A percentile compares a stretch with the other conserved stretches of the same genome.
Conservation (phyloP, 176 grass and related monocot species). For the Oryza nivara region DNA sequence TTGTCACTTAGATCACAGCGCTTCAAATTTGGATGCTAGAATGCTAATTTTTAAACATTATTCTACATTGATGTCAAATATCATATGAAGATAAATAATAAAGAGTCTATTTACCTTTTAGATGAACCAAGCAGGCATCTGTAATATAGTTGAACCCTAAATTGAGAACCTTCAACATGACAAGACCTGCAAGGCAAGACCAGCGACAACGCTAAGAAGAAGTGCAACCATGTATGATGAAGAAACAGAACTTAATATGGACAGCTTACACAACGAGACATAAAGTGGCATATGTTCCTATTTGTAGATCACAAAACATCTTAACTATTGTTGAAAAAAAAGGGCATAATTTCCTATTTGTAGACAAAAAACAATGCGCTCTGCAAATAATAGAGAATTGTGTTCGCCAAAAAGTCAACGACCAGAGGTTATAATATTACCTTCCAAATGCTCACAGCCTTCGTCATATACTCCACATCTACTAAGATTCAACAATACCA, state of each 20-base stretch:
- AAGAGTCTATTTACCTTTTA: conserved; percentile 53
- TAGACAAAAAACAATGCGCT: not conserved
- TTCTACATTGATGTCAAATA: not conserved
- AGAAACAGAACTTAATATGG: not conserved
- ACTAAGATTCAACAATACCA: conserved; percentile 79
- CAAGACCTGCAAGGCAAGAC: conserved; percentile 48
- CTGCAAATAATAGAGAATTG: conserved; percentile 5
- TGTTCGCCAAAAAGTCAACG: conserved; percentile 3
- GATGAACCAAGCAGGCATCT: conserved; percentile 77
- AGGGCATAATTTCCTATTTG: conserved; percentile 2
- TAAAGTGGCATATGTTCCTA: not conserved
- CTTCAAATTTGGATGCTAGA: not conserved
- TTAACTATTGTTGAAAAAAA: not conserved
- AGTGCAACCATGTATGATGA: conserved; percentile 7
- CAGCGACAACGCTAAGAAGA: conserved; percentile 20
- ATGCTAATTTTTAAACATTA: not conserved
- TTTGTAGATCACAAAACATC: not conserved
- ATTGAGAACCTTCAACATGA: conserved; percentile 73
- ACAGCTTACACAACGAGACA: not conserved
- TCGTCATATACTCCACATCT: conserved; percentile 76
- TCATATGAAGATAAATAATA: conserved; percentile 10
- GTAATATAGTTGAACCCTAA: conserved; percentile 93
- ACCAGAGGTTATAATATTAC: conserved; percentile 36
- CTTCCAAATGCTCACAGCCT: conserved; percentile 81
- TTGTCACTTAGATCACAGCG: not conserved